Evolutionary conservation across 345 rosid species (phyloP).

Genomic region (Sisymbrium altissimum): DNA sequence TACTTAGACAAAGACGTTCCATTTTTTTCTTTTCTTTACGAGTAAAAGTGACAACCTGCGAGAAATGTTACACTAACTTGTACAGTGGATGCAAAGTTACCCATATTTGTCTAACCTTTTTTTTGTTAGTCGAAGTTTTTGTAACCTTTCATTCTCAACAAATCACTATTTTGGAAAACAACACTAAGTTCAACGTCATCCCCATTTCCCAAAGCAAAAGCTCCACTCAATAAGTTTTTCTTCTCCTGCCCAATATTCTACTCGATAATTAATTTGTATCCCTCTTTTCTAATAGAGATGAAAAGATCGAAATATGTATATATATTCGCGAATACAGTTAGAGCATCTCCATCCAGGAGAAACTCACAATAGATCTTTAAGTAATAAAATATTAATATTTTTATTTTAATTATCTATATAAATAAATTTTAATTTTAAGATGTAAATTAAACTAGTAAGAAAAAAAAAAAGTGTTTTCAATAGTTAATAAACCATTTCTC

Average conservation of each 20-base stretch:
- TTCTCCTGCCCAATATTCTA: background rate
- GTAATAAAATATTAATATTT: no score
- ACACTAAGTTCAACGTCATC: conserved; percentile 3
- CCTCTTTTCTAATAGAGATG: background rate
- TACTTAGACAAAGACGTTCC: conserved; percentile 2
- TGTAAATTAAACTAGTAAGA: no score
- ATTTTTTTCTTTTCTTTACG: background rate
- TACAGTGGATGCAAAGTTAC: conserved; percentile 11
- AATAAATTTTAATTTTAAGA: no score
- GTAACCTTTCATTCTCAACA: background rate
- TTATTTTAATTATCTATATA: no score
- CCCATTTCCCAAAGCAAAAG: background rate
- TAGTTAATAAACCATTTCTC: no score
- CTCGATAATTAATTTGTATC: background rate
- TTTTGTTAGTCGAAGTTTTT: no score
- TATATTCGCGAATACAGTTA: no score
- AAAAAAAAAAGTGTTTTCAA: no score
- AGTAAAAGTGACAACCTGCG: background rate
- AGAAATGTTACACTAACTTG: conserved; percentile 7
- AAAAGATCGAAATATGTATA: no score
- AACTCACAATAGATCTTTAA: no score
- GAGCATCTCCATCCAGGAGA: no score
- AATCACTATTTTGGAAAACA: background rate
- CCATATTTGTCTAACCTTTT: conserved; percentile 4
- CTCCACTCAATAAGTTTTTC: background rate